Base-by-base conservation (phyloP, 306 rosid genomes). In the Trichosanthes truncata region DNA sequence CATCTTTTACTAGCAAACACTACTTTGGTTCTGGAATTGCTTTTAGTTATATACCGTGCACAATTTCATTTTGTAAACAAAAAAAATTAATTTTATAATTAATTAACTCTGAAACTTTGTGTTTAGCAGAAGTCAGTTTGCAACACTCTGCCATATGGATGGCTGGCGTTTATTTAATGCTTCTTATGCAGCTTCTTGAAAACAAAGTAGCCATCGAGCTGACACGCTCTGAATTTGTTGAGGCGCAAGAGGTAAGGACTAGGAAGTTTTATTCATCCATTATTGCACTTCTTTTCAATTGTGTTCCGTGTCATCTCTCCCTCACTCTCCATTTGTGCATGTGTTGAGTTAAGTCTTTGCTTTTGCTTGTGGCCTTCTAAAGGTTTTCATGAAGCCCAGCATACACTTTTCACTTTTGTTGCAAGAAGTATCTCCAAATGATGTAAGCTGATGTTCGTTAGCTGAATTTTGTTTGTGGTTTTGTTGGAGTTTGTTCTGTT, bases 61-160 rank as follows among this genome's bases (percentile, higher is more conserved):
- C 40, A 45, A 6, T 71, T 41, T 45, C 76, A 69, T 61, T 18
- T 63, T 17, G 43, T 31, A 66, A n/a, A n/a, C n/a, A n/a, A 36
- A 20, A 38, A 38, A 38, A 66, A 18, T 9, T 25, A 9, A 59
- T 23, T 25, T 25, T 20, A 20, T 67, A 67, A 20, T 61, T 71
- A 41, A 56, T 41, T 63, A 88, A 80, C 78, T 84, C 77, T 68
- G 80, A 59, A 76, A 17, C 74, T 89, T 87, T 80, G 31, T 77
- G 79, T 85, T 69, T 46, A 82, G 78, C 97, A 95, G 98, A 95
- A 86, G 97, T 89, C 81, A 91, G 92, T 87, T 88, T 95, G 90
- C 95, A 90, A 75, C 98, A 91, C 86, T 91, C 97, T 72, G 93
- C 97, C 78, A 95, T 92, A 86, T 92, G 95, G 97, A 95, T 91